Evolutionary conservation across 768 basidiomycete genomes (phyloP).

Genomic region (Xerocomellus chrysenteron): DNA sequence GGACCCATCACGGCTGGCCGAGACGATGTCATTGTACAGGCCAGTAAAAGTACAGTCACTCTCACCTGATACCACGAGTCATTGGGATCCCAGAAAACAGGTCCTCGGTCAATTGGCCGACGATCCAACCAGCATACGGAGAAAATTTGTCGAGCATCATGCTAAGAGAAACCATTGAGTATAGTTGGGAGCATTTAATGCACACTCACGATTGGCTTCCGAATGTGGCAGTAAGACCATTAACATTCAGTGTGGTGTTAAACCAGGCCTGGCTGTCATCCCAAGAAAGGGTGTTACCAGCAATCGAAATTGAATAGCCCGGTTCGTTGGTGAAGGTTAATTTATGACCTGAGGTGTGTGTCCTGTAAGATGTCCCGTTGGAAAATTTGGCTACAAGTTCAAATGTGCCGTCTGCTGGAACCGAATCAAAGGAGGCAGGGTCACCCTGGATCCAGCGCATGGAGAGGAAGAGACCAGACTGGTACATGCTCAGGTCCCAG

Average conservation of each 20-base stretch:
- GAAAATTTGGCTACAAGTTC: conserved; percentile 11
- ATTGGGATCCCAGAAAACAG: conserved; percentile 13
- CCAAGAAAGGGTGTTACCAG: conserved; percentile 12
- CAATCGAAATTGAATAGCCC: conserved; percentile 12
- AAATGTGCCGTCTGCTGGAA: conserved; percentile 3
- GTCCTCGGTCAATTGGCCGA: conserved; percentile 6
- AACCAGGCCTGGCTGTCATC: conserved; percentile 16
- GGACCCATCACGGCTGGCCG: conserved; percentile 3
- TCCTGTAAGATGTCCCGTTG: conserved; percentile 4
- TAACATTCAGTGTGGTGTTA: conserved; percentile 6
- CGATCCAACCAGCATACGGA: background rate
- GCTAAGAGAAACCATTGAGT: background rate
- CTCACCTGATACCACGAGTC: conserved; percentile 7
- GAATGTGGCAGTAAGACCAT: conserved; percentile 6
- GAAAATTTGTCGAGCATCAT: conserved; percentile 2
- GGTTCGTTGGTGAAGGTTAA: conserved; percentile 9
- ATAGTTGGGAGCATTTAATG: background rate
- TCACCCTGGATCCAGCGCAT: conserved; percentile 15
- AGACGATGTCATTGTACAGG: background rate
- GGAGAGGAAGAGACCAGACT: conserved; percentile 10
- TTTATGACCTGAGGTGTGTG: conserved; percentile 2
- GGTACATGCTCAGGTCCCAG: conserved; percentile 13
- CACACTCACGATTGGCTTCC: conserved; percentile 5
- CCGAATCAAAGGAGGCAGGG: background rate
- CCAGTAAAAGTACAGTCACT: background rate